Conservation (phyloP, 208 protist species). For the Tetramitus jugosus region DNA sequence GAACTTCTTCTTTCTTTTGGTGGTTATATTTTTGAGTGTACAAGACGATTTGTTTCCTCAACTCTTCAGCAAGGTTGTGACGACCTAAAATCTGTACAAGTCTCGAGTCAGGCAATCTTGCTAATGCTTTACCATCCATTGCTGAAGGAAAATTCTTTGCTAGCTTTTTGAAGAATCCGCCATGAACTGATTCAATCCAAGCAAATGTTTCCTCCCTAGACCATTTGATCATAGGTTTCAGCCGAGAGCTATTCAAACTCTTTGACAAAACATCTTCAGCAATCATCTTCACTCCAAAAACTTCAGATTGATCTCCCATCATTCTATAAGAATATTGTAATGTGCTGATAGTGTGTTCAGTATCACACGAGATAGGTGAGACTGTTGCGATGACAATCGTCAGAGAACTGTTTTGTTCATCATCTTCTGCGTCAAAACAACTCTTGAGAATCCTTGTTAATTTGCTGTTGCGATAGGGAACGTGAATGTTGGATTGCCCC, state of each 20-base stretch:
- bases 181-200: conserved; percentile 11
- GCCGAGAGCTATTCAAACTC: neutral
- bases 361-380: conserved; percentile 32
- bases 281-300: neutral
- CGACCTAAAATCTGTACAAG: neutral
- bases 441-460: conserved; percentile 77
- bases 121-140: neutral
- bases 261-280: conserved; percentile 17
- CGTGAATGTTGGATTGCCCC: conserved; percentile 46
- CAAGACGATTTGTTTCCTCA: neutral
- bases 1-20: conserved; percentile 1
- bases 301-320: neutral
- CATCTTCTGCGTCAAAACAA: too few species aligned
- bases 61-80: neutral
- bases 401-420: conserved; percentile 24
- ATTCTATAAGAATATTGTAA: neutral
- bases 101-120: neutral
- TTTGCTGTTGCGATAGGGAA: conserved; percentile 80
- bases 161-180: neutral
- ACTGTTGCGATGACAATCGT: conserved; percentile 36
- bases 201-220: neutral
- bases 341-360: conserved; percentile 31
- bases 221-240: neutral
- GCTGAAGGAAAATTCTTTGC: neutral
- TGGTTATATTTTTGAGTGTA: neutral